A percentile compares a stretch with the other conserved stretches of the same genome.
Evolutionary conservation across 805 yeast species (phyloP).

Genomic region (Teunomyces funiuensis): DNA sequence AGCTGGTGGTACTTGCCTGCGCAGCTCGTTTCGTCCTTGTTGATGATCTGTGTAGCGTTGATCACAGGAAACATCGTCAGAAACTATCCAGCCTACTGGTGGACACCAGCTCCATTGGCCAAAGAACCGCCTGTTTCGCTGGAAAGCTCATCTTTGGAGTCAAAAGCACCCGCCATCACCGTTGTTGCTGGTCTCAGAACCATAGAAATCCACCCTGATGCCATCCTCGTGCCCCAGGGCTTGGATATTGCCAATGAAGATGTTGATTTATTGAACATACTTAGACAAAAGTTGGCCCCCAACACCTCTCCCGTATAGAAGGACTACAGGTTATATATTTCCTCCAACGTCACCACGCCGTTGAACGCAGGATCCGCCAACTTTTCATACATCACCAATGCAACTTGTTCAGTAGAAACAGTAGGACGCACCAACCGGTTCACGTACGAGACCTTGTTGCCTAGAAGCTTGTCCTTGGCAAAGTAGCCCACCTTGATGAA

Average conservation of each 20-base stretch:
- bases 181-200: conserved; percentile 11
- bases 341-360: conserved; percentile 63
- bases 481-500: conserved; percentile 44
- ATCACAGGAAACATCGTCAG: conserved; percentile 54
- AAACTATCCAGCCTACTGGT: conserved; percentile 60
- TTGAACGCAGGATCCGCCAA: conserved; percentile 48
- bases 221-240: conserved; percentile 22
- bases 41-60: conserved; percentile 51
- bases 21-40: conserved; percentile 48
- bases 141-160: not conserved
- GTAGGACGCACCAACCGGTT: conserved; percentile 59
- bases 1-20: conserved; percentile 68
- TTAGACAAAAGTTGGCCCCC: not conserved
- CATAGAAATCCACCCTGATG: conserved; percentile 18
- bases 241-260: conserved; percentile 25
- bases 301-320: not conserved
- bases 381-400: conserved; percentile 54
- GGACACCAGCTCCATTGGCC: conserved; percentile 40
- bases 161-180: no score
- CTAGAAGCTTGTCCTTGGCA: conserved; percentile 43
- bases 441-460: conserved; percentile 34
- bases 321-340: conserved; percentile 23
- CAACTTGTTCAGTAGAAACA: conserved; percentile 67
- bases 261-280: conserved; percentile 24
- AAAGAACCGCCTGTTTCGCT: not conserved